Evolutionary conservation across 306 rosid species (phyloP).

Genomic region (Pyrus pyrifolia): DNA sequence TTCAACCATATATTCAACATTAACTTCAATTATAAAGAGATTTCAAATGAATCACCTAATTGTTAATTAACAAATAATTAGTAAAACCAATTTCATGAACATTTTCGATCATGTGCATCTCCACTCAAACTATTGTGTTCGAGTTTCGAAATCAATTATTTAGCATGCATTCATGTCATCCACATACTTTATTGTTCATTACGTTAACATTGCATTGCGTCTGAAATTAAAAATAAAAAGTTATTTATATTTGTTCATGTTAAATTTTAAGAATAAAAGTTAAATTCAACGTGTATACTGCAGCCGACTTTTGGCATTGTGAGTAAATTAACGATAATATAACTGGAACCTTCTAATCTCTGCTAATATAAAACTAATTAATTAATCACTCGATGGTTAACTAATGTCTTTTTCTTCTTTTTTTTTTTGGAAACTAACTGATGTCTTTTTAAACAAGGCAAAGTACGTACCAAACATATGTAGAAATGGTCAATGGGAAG

Average conservation of each 20-base stretch:
- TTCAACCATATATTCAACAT: too few species aligned
- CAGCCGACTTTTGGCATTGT: not conserved
- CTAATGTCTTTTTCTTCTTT: not conserved
- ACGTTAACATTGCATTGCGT: too few species aligned
- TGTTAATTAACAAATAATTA: too few species aligned
- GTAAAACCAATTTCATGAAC: too few species aligned
- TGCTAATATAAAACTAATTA: not conserved
- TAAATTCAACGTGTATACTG: not conserved
- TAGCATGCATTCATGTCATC: too few species aligned
- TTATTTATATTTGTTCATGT: not conserved
- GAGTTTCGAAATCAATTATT: too few species aligned
- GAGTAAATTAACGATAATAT: not conserved
- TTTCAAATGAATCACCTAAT: too few species aligned
- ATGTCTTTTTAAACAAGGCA: not conserved
- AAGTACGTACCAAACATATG: not conserved
- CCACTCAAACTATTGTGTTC: too few species aligned
- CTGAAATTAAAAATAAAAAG: too few species aligned
- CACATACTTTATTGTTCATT: too few species aligned
- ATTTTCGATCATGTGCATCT: too few species aligned
- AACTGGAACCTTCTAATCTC: not conserved
- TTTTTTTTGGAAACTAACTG: not conserved
- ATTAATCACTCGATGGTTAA: not conserved
- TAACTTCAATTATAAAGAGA: too few species aligned
- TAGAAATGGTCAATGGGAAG: not conserved
- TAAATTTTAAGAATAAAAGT: not conserved